A percentile compares a stretch with the other conserved stretches of the same genome.
These are phyloP conservation scores for Hyaloscypha hepaticicola DNA, from an alignment of 495 filamentous ascomycete genomes.

Conservation along the genomic window DNA sequence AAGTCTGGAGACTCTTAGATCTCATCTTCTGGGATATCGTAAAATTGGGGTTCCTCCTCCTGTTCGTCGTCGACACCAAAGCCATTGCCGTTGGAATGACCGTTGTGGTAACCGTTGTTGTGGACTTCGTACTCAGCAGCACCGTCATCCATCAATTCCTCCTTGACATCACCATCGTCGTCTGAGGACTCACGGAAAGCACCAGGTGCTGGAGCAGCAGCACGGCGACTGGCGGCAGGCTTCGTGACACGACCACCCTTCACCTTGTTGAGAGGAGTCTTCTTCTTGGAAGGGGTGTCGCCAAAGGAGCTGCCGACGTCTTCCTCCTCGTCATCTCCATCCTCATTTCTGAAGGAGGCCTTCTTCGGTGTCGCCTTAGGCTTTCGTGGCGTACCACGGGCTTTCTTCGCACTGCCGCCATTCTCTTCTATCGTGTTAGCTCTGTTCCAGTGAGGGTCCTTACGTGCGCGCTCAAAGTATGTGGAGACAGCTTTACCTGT, in stretches of 20 bases:
- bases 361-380: neutral
- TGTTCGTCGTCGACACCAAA: neutral
- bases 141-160: neutral
- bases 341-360: neutral
- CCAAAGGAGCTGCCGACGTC: neutral
- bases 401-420: constrained; percentile 6
- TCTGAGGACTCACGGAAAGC: neutral
- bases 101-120: neutral
- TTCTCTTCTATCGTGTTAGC: constrained; percentile 22
- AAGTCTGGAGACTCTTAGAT: neutral
- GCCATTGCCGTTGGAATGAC: constrained; percentile 9
- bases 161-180: neutral
- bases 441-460: constrained; percentile 24
- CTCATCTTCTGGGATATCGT: neutral
- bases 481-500: constrained; percentile 27
- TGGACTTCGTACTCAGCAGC: neutral
- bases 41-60: no score
- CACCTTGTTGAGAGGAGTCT: constrained; percentile 14
- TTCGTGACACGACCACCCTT: constrained; percentile 11
- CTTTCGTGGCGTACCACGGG: neutral
- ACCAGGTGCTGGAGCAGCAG: neutral
- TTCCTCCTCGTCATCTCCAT: neutral
- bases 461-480: constrained; percentile 24
- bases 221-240: neutral
- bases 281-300: constrained; percentile 16